phyloP scores from a whole-genome alignment of 2,329 filamentous ascomycete genomes.

The Xylariaceae sp. region DNA sequence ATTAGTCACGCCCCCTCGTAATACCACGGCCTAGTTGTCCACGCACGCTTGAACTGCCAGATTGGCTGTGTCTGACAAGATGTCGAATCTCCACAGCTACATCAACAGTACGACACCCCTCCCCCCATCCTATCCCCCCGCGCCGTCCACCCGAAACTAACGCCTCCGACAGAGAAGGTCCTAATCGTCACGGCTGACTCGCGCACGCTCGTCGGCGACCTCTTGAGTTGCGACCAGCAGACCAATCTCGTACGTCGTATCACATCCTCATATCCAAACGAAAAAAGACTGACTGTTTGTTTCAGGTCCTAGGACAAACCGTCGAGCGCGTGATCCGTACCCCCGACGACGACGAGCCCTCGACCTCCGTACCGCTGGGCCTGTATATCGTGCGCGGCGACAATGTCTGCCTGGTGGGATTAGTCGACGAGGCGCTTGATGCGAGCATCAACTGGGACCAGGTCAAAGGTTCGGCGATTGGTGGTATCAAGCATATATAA shows the following conservation, averaged over 20 bases:
- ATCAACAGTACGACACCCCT: slow-evolving; percentile 30
- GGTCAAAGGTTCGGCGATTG: slow-evolving; percentile 79
- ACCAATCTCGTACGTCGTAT: slow-evolving; percentile 65
- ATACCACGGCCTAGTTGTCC: no score
- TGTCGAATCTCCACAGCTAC: slow-evolving; percentile 32
- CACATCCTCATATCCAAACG: background rate
- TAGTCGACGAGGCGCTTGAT: slow-evolving; percentile 87
- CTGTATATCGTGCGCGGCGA: slow-evolving; percentile 91
- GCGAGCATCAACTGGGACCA: slow-evolving; percentile 87
- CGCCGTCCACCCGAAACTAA: slow-evolving; percentile 25
- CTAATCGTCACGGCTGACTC: slow-evolving; percentile 89
- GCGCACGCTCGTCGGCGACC: slow-evolving; percentile 74
- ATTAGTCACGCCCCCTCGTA: no score
- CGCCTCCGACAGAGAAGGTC: slow-evolving; percentile 67
- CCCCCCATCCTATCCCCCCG: background rate
- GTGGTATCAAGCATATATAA: slow-evolving; percentile 71
- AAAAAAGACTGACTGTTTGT: slow-evolving; percentile 1
- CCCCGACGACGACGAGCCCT: slow-evolving; percentile 75
- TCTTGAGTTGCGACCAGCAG: slow-evolving; percentile 81
- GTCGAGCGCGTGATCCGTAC: slow-evolving; percentile 87
- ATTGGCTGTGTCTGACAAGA: slow-evolving; percentile 15
- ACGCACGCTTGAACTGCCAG: no score
- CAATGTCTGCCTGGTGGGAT: slow-evolving; percentile 84
- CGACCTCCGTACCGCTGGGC: slow-evolving; percentile 74
- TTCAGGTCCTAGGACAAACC: slow-evolving; percentile 70